Percentiles rank a stretch among this genome's conserved stretches.
These are phyloP conservation scores for Verticillium nubilum DNA, from an alignment of 2,329 filamentous ascomycete species.

Conservation along the genomic window DNA sequence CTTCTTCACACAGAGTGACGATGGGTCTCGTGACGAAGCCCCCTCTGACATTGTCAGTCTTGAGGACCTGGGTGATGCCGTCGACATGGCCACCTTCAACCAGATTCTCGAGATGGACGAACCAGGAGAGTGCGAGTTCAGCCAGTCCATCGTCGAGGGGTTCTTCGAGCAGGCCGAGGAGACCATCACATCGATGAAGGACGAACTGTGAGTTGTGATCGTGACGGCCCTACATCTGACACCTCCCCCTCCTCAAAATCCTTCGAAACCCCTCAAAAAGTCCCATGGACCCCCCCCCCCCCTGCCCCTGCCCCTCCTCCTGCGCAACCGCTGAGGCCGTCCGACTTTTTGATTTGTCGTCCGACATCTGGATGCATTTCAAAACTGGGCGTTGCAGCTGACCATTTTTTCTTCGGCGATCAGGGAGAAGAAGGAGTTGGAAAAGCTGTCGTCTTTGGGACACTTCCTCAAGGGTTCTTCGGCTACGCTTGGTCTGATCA, in stretches of 20 bases:
- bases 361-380: background rate
- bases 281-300: background rate
- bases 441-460: constrained; percentile 74
- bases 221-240: background rate
- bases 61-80: constrained; percentile 60
- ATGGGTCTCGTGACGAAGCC: constrained; percentile 8
- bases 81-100: constrained; percentile 78
- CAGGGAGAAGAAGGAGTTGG: constrained; percentile 64
- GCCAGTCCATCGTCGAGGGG: constrained; percentile 77
- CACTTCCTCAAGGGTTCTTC: constrained; percentile 98
- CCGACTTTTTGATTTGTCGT: constrained; percentile 3
- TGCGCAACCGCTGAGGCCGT: background rate
- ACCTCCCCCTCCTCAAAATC: constrained; percentile 1
- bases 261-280: background rate
- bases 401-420: constrained; percentile 5
- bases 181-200: constrained; percentile 83
- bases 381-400: constrained; percentile 3
- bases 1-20: constrained; percentile 12
- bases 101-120: constrained; percentile 99
- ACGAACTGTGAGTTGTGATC: constrained; percentile 62
- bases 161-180: constrained; percentile 89
- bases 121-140: constrained; percentile 80
- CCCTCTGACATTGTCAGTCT: constrained; percentile 19
- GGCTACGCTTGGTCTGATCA: constrained; percentile 83
- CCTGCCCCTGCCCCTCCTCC: background rate